Base-by-base conservation (phyloP, 2,329 filamentous ascomycete genomes). In the Gliomastix tumulicola region DNA sequence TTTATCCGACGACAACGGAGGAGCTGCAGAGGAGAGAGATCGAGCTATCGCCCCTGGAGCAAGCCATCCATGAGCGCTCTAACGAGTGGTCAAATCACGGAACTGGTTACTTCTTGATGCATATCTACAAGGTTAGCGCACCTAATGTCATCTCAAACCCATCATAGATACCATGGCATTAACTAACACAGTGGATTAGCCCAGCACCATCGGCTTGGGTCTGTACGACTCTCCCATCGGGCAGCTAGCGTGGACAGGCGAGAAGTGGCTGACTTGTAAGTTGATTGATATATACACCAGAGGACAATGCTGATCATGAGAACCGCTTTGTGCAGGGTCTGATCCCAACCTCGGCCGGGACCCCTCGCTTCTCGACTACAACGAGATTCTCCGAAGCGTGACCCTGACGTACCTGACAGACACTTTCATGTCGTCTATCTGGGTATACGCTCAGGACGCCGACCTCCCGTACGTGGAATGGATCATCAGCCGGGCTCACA, bases 181-280 rank as follows among this genome's bases (percentile, higher is more conserved):
- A 17, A 31, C 13, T 21, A n/a, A 3, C 5, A 35, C 22, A 15
- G 19, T 16, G n/a, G 6, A 9, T 15, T 17, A 49, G 49, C 65
- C 64, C 15, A 61, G 64, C 28, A 68, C 62, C 1, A 58, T 68
- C 16, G 61, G 62, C 3, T 53, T 62, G 22, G 59, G 56, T 15
- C 50, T 65, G 34, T 53, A 62, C 19, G 64, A 67, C 39, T 64
- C 59, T 34, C 65, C 63, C 0, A 47, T 68, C 4, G 65, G 64
- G 1, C 57, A 65, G 30, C 51, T 67, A 47, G 57, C 60, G 34
- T 68, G 60, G 44, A 51, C 68, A 1, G 65, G 62, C 2, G 61
- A 68, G 41, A 66, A 69, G 35, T 42, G 46, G 32, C 43, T 51
- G 6, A 42, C 42, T 28, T 44, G 39, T 45, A 35, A 42, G 43